phyloP scores from a whole-genome alignment of 208 protist genomes.

The Lotmaria passim region DNA sequence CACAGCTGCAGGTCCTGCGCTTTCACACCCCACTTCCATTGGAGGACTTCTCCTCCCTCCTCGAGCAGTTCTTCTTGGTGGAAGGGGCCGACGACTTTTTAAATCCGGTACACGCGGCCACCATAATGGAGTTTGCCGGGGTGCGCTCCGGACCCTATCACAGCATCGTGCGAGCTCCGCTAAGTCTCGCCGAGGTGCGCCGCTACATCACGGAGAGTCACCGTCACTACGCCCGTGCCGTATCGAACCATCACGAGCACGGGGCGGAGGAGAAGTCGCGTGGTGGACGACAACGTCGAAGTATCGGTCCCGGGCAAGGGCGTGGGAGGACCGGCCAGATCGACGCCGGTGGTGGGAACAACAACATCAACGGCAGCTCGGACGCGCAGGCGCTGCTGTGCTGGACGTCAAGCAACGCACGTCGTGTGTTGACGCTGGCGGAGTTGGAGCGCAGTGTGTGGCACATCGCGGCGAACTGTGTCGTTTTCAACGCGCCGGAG shows the following conservation, averaged over 20 bases:
- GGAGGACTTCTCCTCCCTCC: constrained; percentile 62
- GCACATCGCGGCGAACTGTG: constrained; percentile 85
- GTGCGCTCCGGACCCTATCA: constrained; percentile 66
- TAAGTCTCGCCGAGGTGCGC: constrained; percentile 66
- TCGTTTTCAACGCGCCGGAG: constrained; percentile 85
- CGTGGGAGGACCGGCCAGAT: background rate
- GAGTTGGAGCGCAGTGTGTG: constrained; percentile 80
- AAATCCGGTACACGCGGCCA: constrained; percentile 54
- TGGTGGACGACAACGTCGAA: background rate
- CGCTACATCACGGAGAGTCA: constrained; percentile 57
- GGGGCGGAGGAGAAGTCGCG: background rate
- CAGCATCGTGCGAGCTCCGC: constrained; percentile 54
- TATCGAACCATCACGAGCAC: background rate
- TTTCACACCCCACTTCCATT: constrained; percentile 57
- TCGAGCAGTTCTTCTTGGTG: constrained; percentile 70
- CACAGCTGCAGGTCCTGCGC: constrained; percentile 51
- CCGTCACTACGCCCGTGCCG: constrained; percentile 42
- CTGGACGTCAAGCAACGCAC: constrained; percentile 23
- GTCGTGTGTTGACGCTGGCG: constrained; percentile 51
- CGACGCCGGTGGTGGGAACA: background rate
- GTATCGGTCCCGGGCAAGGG: background rate
- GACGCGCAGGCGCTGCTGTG: constrained; percentile 5
- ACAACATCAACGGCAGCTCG: background rate
- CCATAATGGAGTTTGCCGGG: constrained; percentile 88
- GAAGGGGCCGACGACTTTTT: constrained; percentile 74